Conservation (phyloP, 352 stramenopile genomes). For the Pseudoperonospora humuli region DNA sequence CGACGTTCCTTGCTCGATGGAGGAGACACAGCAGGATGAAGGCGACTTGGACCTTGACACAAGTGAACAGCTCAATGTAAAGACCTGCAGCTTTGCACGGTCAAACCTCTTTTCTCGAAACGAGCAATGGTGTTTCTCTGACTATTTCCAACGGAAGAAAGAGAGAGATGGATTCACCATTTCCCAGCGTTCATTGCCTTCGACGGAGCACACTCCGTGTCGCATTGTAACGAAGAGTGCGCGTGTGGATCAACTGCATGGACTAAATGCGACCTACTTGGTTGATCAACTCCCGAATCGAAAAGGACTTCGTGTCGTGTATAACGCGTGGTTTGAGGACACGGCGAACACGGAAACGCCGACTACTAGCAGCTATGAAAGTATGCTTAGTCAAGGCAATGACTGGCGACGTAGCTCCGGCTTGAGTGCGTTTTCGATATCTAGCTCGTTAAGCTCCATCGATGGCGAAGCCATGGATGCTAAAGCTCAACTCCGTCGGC, state of each 20-base stretch:
- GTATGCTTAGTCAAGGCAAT: constrained; percentile 9
- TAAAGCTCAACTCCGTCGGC: constrained; percentile 18
- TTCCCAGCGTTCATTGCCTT: constrained; percentile 21
- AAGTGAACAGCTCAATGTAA: constrained; percentile 24
- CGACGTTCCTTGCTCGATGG: constrained; percentile 10
- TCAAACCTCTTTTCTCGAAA: constrained; percentile 23
- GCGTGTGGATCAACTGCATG: constrained; percentile 32
- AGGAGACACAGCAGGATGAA: not conserved
- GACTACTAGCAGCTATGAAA: not conserved
- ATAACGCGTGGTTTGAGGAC: constrained; percentile 27
- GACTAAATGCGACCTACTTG: constrained; percentile 24
- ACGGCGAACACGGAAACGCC: constrained; percentile 1
- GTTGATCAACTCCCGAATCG: constrained; percentile 29
- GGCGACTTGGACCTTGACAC: not conserved
- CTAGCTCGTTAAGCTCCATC: not conserved
- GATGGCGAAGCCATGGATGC: not conserved
- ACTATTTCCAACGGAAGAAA: constrained; percentile 24
- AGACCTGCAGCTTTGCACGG: constrained; percentile 29
- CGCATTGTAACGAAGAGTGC: constrained; percentile 13
- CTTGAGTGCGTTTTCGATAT: not conserved
- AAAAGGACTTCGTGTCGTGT: constrained; percentile 30
- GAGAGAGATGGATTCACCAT: constrained; percentile 28
- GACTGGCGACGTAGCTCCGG: constrained; percentile 5
- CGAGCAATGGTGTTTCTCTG: constrained; percentile 32
- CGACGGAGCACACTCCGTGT: constrained; percentile 9